Base-by-base conservation (phyloP, 2,329 filamentous ascomycete genomes). In the Colletotrichum liaoningense region DNA sequence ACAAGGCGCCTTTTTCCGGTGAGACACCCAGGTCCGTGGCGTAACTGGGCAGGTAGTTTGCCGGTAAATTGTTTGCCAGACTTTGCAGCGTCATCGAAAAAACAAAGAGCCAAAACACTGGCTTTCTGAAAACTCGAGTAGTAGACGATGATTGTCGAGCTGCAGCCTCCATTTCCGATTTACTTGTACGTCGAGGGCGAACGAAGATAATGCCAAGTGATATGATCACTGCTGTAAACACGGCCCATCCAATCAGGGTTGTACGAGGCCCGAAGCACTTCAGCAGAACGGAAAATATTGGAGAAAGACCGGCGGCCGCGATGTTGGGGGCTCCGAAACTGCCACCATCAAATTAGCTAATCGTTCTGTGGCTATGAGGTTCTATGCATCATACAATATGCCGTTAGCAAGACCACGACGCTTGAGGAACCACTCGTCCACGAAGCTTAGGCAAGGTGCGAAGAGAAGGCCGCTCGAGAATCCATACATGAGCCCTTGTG, bases 391-490 rank as follows among this genome's bases (percentile, higher is more conserved):
- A 35, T 11, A 69, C 67, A 69, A 65, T 28, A 87, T 80, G 0
- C 83, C 83, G 33, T 82, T 84, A 1, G 84, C 85, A 3, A 87
- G 74, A 42, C 81, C 82, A 0, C 85, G 77, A 16, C 77, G 78
- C 22, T 75, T 78, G 8, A 75, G 71, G 74, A 87, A 87, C 84
- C 84, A 86, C 60, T 86, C 83, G 1, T 81, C 80, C 1, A 83
- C 73, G 3, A 86, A 78, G 0, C 80, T 79, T 1, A 83, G 76
- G 38, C 79, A 79, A 1, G 83, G 82, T 3, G 84, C 81, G 54
- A 81, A 85, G n/a, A 85, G 75, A 14, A 82, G 81, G 0, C 83
- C 83, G 6, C 67, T 69, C 1, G 67, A 69, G 5, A 69, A 12
- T 1, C 67, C 67, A 49, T 69, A 69, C 52, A 69, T 52, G 14